These are phyloP conservation scores for Kodamaea leandrae DNA, from an alignment of 805 yeast genomes.

Conservation along the genomic window DNA sequence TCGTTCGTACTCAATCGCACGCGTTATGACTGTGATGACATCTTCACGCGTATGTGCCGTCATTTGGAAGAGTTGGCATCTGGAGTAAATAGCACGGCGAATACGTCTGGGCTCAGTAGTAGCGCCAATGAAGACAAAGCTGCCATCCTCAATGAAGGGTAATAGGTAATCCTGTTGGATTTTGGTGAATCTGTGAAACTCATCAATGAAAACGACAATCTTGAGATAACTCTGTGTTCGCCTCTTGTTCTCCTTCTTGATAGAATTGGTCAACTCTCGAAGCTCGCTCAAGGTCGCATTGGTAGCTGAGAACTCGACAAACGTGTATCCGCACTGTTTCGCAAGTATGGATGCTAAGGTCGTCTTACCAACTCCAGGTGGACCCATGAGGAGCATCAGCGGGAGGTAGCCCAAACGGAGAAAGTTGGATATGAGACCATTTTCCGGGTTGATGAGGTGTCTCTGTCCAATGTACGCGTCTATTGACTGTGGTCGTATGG, in stretches of 20 bases:
- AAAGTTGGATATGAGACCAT: conserved; percentile 66
- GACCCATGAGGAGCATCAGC: conserved; percentile 90
- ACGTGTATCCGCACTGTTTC: conserved; percentile 48
- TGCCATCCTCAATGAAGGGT: conserved; percentile 82
- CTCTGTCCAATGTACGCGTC: conserved; percentile 81
- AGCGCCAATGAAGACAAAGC: conserved; percentile 85
- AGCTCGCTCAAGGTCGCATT: conserved; percentile 65
- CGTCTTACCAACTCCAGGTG: conserved; percentile 95
- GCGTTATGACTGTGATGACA: conserved; percentile 47
- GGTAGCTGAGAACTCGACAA: conserved; percentile 85
- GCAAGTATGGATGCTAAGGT: conserved; percentile 73
- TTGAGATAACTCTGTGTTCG: conserved; percentile 24
- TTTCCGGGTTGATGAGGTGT: conserved; percentile 59
- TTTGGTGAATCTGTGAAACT: conserved; percentile 83
- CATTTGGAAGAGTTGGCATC: conserved; percentile 79
- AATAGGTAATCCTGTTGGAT: conserved; percentile 85
- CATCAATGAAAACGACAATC: conserved; percentile 78
- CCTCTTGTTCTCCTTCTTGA: conserved; percentile 40
- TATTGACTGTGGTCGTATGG: conserved; percentile 72
- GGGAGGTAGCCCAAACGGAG: conserved; percentile 67
- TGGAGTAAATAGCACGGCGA: conserved; percentile 75
- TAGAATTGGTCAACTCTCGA: conserved; percentile 55
- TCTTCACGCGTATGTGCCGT: conserved; percentile 51
- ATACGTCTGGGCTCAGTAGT: conserved; percentile 88
- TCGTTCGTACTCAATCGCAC: conserved; percentile 51